phyloP scores from a whole-genome alignment of 1,139 yeast genomes.

The Blastobotrys petasosporus region DNA sequence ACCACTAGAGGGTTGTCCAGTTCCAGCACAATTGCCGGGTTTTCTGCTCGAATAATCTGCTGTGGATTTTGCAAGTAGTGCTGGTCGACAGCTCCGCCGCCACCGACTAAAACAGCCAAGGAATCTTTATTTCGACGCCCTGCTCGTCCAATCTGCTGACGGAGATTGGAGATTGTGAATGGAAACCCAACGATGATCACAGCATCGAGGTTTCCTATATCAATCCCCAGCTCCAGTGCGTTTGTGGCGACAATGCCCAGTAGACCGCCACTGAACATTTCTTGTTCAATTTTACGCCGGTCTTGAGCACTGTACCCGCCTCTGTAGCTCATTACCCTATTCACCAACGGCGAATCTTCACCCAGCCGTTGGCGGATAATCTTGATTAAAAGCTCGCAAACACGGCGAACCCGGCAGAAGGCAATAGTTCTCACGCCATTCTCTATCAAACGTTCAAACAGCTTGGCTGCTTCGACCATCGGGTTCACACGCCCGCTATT shows the following conservation, averaged over 20 bases:
- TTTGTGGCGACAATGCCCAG: constrained; percentile 89
- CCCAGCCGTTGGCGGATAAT: constrained; percentile 54
- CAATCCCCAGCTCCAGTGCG: constrained; percentile 92
- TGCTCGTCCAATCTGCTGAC: constrained; percentile 73
- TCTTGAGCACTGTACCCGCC: constrained; percentile 91
- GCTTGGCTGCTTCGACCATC: constrained; percentile 67
- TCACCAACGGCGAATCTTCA: constrained; percentile 36
- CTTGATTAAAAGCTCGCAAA: constrained; percentile 83
- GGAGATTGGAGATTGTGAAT: constrained; percentile 71
- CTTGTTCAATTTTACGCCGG: constrained; percentile 77
- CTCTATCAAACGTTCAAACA: constrained; percentile 59
- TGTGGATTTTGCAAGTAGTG: constrained; percentile 69
- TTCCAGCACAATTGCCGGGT: constrained; percentile 42
- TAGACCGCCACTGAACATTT: constrained; percentile 81
- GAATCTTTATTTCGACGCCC: constrained; percentile 41
- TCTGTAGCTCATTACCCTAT: constrained; percentile 82
- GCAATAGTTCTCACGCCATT: constrained; percentile 74
- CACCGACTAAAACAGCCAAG: constrained; percentile 75
- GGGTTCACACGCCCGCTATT: constrained; percentile 61
- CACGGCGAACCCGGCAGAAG: constrained; percentile 79
- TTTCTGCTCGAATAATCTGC: constrained; percentile 46
- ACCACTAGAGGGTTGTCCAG: constrained; percentile 52
- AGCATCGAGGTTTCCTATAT: constrained; percentile 86
- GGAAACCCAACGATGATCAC: constrained; percentile 94
- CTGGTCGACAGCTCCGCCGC: constrained; percentile 81